Conservation (phyloP, 345 rosid species). For the Limnanthes douglasii region DNA sequence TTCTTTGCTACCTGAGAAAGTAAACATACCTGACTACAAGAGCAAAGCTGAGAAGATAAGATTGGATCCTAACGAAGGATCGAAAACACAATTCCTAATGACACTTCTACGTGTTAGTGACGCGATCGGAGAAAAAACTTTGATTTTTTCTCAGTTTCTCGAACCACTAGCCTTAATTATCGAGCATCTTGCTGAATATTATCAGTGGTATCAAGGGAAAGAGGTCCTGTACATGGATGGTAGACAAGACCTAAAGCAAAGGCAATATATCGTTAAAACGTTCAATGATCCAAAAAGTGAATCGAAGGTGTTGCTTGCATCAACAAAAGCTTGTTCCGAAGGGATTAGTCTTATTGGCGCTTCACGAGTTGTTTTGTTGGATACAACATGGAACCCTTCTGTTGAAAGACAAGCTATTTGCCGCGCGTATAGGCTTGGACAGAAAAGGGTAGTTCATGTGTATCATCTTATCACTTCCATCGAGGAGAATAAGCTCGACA, state of each 20-base stretch:
- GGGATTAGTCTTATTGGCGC: constrained; percentile 75
- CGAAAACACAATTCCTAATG: constrained; percentile 40
- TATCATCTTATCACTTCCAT: constrained; percentile 57
- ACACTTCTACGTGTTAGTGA: constrained; percentile 32
- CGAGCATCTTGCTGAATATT: constrained; percentile 20
- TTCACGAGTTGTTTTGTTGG: constrained; percentile 72
- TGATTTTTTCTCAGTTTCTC: constrained; percentile 54
- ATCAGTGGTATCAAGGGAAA: constrained; percentile 31
- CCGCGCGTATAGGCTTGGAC: constrained; percentile 65
- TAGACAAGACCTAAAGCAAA: constrained; percentile 12
- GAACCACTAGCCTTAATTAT: constrained; percentile 29
- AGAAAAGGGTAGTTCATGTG: constrained; percentile 37
- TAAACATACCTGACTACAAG: constrained; percentile 1
- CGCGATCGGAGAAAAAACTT: constrained; percentile 36
- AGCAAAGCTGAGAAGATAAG: constrained; percentile 10
- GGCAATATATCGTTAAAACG: constrained; percentile 29
- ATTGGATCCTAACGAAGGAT: constrained; percentile 30
- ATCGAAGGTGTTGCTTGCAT: constrained; percentile 59
- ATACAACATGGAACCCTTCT: constrained; percentile 79
- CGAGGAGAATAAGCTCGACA: constrained; percentile 33
- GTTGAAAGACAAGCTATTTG: constrained; percentile 82
- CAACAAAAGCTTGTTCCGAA: constrained; percentile 57
- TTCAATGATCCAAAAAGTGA: constrained; percentile 39
- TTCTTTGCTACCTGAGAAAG: constrained; percentile 13
- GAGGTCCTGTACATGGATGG: constrained; percentile 46